A percentile compares a stretch with the other conserved stretches of the same genome.
These are phyloP conservation scores for Prunus campanulata DNA, from an alignment of 306 rosid genomes.

Conservation along the genomic window DNA sequence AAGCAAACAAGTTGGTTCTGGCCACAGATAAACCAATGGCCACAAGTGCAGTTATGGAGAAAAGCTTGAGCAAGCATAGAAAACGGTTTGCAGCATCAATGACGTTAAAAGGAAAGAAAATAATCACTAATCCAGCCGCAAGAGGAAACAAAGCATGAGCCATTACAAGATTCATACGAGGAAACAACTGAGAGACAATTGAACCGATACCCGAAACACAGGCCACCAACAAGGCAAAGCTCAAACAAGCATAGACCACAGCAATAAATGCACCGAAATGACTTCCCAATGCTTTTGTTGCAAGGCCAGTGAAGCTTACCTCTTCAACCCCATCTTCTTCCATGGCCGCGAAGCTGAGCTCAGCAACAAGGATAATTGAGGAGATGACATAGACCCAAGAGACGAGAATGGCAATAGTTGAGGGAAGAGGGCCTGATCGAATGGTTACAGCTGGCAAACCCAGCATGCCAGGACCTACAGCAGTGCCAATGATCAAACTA, in stretches of 20 bases:
- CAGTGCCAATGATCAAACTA: slow-evolving; percentile 49
- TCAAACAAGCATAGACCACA: slow-evolving; percentile 34
- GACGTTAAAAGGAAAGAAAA: slow-evolving; percentile 45
- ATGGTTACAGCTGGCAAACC: slow-evolving; percentile 47
- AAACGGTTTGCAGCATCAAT: slow-evolving; percentile 45
- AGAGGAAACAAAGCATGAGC: slow-evolving; percentile 45
- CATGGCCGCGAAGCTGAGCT: slow-evolving; percentile 56
- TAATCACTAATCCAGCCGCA: slow-evolving; percentile 21
- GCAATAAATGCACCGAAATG: slow-evolving; percentile 46
- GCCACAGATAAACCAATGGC: slow-evolving; percentile 44
- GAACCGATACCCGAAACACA: slow-evolving; percentile 61
- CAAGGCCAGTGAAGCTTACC: slow-evolving; percentile 55
- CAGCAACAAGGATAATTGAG: slow-evolving; percentile 54
- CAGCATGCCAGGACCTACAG: slow-evolving; percentile 60
- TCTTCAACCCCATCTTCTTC: slow-evolving; percentile 46
- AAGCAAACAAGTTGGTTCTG: slow-evolving; percentile 35
- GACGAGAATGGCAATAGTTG: slow-evolving; percentile 45
- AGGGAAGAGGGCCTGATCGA: slow-evolving; percentile 52
- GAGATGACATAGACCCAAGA: slow-evolving; percentile 56
- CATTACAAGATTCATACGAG: slow-evolving; percentile 15
- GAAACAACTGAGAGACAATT: slow-evolving; percentile 33
- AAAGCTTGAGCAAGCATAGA: slow-evolving; percentile 48
- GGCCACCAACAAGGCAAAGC: slow-evolving; percentile 52
- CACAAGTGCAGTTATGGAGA: slow-evolving; percentile 46
- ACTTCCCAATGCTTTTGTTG: slow-evolving; percentile 41